These are phyloP conservation scores for Tremella yokohamensis DNA, from an alignment of 768 basidiomycete genomes.

Conservation along the genomic window DNA sequence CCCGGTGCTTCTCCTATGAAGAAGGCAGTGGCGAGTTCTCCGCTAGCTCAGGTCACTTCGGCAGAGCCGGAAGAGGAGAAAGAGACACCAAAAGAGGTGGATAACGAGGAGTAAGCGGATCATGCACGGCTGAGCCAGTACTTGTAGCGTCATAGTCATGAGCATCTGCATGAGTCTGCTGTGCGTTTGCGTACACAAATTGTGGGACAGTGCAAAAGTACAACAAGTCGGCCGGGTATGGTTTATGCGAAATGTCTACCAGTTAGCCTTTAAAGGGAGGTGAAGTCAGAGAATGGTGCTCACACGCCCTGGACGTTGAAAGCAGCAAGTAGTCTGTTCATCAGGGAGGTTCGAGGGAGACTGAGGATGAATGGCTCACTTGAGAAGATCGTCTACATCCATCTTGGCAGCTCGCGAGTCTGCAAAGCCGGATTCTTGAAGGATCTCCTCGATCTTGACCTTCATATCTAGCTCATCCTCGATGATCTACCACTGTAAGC, in stretches of 20 bases:
- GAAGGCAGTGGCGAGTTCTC: not conserved
- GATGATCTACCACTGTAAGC: constrained; percentile 57
- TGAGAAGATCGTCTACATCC: constrained; percentile 85
- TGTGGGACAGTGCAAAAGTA: too few species aligned
- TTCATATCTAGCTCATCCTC: constrained; percentile 70
- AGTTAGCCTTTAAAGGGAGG: not conserved
- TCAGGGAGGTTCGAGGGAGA: constrained; percentile 1
- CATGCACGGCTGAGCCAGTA: not conserved
- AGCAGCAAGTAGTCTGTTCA: constrained; percentile 38
- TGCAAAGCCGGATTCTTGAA: constrained; percentile 66
- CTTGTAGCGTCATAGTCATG: constrained; percentile 1
- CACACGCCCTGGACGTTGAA: constrained; percentile 50
- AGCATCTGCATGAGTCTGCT: not conserved
- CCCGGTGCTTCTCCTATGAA: not conserved
- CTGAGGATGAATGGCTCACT: constrained; percentile 56
- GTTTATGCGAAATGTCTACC: constrained; percentile 2
- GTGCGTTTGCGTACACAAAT: too few species aligned
- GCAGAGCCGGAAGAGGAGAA: not conserved
- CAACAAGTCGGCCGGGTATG: too few species aligned
- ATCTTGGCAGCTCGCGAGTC: constrained; percentile 87
- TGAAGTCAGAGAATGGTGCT: constrained; percentile 15
- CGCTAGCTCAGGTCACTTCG: not conserved
- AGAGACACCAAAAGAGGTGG: not conserved
- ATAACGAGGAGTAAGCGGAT: constrained; percentile 1
- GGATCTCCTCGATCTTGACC: constrained; percentile 65